Percentiles rank a stretch among this genome's conserved stretches.
Evolutionary conservation across 2,329 filamentous ascomycete genomes (phyloP).

Genomic region (Penicillium crustosum): DNA sequence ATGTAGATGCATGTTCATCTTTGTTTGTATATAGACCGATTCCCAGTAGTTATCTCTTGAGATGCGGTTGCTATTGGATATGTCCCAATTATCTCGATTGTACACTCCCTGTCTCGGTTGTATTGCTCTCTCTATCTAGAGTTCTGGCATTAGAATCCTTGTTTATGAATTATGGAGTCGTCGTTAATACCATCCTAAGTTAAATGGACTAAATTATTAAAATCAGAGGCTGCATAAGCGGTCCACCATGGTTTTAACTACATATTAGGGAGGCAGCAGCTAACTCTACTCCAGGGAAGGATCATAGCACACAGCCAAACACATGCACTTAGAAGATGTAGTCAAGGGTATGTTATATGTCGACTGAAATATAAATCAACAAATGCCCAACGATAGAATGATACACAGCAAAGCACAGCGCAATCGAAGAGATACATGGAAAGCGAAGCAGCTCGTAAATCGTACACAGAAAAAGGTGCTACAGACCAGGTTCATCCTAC

Average conservation of each 20-base stretch:
- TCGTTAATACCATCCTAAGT: too few relatives aligned
- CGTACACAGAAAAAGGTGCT: conserved; percentile 1
- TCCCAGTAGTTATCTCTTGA: neutral
- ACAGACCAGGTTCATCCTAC: neutral
- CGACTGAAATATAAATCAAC: neutral
- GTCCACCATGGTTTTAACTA: neutral
- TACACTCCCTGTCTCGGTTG: neutral
- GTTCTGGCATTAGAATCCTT: too few relatives aligned
- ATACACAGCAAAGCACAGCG: neutral
- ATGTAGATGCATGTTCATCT: neutral
- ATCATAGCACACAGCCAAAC: neutral
- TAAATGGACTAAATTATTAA: too few relatives aligned
- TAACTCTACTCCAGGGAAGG: neutral
- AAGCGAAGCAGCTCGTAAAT: conserved; percentile 3
- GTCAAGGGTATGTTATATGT: neutral
- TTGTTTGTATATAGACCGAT: conserved; percentile 6
- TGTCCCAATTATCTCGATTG: neutral
- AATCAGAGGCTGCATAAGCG: too few relatives aligned
- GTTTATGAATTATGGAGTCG: too few relatives aligned
- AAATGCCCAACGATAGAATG: neutral
- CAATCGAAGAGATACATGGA: neutral
- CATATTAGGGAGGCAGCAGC: neutral
- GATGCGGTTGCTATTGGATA: neutral
- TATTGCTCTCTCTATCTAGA: too few relatives aligned
- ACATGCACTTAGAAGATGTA: neutral